Conservation (phyloP, 2,329 filamentous ascomycete genomes). For the Blumeria graminis region DNA sequence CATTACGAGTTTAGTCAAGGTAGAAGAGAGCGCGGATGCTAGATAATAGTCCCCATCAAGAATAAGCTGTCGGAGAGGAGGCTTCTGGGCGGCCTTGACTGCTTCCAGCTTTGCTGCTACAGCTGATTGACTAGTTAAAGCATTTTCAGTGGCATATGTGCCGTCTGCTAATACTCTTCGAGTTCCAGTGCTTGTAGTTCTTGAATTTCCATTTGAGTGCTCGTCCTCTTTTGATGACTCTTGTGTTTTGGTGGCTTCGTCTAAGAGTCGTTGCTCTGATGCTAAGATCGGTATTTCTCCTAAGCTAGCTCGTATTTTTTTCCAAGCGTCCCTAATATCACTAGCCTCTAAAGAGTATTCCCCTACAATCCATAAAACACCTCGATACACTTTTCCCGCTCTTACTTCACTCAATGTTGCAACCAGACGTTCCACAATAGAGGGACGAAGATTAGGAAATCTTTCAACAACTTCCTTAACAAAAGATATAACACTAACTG, state of each 20-base stretch:
- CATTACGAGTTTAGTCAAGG: conserved; percentile 93
- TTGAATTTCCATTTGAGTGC: conserved; percentile 60
- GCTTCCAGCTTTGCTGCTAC: conserved; percentile 81
- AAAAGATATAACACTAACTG: conserved; percentile 93
- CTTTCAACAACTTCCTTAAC: conserved; percentile 98
- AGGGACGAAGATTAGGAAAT: conserved; percentile 69
- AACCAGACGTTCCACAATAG: conserved; percentile 73
- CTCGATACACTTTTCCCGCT: conserved; percentile 89
- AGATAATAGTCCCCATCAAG: conserved; percentile 95
- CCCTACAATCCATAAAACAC: conserved; percentile 91
- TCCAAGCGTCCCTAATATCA: conserved; percentile 93
- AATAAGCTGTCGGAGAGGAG: conserved; percentile 79
- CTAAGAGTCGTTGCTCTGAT: conserved; percentile 75
- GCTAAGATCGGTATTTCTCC: conserved; percentile 94
- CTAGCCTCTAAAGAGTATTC: conserved; percentile 88
- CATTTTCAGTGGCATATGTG: conserved; percentile 91
- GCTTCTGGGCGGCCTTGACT: conserved; percentile 91
- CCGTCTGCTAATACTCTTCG: conserved; percentile 85
- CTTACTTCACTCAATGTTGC: conserved; percentile 80
- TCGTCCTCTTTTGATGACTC: conserved; percentile 33
- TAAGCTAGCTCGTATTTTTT: conserved; percentile 73
- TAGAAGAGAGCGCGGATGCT: conserved; percentile 82
- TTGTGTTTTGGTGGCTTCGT: conserved; percentile 51
- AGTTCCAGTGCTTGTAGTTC: conserved; percentile 59
- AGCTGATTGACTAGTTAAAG: conserved; percentile 76